Evolutionary conservation across 257 asterid species (phyloP).

Genomic region (Penstemon barbatus): DNA sequence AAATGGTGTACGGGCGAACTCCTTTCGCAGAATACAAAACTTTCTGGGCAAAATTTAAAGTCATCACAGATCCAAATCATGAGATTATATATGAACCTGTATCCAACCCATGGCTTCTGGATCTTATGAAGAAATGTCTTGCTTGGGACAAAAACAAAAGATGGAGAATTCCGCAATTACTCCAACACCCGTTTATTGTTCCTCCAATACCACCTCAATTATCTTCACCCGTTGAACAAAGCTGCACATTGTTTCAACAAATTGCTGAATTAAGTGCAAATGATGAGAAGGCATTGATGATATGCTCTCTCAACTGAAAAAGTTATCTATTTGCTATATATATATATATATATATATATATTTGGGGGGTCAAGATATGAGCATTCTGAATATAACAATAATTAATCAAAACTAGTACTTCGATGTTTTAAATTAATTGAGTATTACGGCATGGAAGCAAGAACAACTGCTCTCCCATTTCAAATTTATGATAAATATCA

Average conservation of each 20-base stretch:
- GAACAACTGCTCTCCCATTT: no score
- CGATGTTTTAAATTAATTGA: no score
- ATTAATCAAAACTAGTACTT: no score
- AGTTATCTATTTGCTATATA: no score
- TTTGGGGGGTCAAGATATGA: no score
- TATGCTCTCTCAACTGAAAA: no score
- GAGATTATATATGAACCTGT: constrained; percentile 70
- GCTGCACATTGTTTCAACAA: constrained; percentile 46
- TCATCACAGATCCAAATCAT: constrained; percentile 86
- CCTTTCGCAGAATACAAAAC: constrained; percentile 92
- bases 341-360: no score
- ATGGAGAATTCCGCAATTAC: constrained; percentile 87
- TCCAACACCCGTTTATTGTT: constrained; percentile 91
- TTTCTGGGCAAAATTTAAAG: constrained; percentile 97
- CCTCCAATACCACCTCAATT: constrained; percentile 68
- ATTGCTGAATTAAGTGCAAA: constrained; percentile 46
- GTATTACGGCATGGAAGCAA: no score
- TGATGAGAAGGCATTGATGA: constrained; percentile 42
- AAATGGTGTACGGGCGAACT: constrained; percentile 96
- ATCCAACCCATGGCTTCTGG: constrained; percentile 88
- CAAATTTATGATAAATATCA: no score
- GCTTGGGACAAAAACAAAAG: constrained; percentile 90
- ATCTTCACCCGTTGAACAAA: constrained; percentile 35
- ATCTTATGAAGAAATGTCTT: constrained; percentile 93
- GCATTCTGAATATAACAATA: no score